A percentile compares a stretch with the other conserved stretches of the same genome.
Evolutionary conservation across 495 filamentous ascomycete genomes (phyloP).

Genomic region (Beverwykella pulmonaria): DNA sequence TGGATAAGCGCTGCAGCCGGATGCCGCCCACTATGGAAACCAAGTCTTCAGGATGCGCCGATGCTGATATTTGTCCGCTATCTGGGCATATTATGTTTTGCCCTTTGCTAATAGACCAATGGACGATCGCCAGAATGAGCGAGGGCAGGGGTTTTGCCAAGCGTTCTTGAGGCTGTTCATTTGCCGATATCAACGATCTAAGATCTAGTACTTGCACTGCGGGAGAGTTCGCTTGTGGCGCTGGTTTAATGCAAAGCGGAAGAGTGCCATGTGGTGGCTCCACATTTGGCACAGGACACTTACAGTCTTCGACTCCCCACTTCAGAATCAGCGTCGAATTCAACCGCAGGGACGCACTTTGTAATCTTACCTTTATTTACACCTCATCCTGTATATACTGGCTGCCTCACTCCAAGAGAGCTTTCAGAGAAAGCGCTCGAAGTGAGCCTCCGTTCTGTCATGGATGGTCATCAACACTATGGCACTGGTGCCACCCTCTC

Average conservation of each 20-base stretch:
- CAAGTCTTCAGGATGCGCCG: too few species aligned
- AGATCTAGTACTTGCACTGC: background rate
- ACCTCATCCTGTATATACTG: background rate
- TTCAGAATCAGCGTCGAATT: background rate
- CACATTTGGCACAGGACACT: background rate
- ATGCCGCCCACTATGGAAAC: too few species aligned
- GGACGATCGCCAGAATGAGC: too few species aligned
- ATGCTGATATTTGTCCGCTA: too few species aligned
- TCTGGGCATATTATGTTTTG: too few species aligned
- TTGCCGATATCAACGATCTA: background rate
- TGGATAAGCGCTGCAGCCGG: background rate
- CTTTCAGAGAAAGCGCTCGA: background rate
- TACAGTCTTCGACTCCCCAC: background rate
- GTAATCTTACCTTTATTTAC: background rate
- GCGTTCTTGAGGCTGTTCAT: background rate
- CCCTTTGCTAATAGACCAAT: too few species aligned
- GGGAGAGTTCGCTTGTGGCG: background rate
- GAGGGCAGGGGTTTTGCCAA: background rate
- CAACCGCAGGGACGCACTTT: background rate
- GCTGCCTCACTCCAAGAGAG: background rate
- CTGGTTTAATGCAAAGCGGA: background rate
- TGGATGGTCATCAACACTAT: background rate
- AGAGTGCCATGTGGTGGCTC: background rate
- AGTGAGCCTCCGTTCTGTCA: background rate
- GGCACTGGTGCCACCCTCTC: conserved; percentile 6